These are phyloP conservation scores for Candida sojae DNA, from an alignment of 1,139 yeast species.

Conservation along the genomic window DNA sequence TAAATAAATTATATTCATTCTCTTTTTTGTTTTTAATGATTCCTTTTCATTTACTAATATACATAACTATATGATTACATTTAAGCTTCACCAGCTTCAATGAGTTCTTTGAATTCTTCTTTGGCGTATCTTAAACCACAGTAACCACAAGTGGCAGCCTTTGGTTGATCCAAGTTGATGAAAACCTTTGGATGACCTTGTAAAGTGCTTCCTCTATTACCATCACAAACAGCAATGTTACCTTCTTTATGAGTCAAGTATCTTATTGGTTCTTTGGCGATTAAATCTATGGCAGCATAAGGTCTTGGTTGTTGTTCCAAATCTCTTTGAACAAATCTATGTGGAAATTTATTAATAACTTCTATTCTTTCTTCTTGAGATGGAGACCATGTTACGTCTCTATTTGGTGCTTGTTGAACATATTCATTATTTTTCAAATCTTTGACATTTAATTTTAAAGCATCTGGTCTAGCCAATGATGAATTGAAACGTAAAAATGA, in stretches of 20 bases:
- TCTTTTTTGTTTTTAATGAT: background rate
- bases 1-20: background rate
- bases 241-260: constrained; percentile 53
- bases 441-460: constrained; percentile 27
- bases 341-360: constrained; percentile 56
- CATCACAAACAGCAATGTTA: constrained; percentile 80
- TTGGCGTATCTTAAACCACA: constrained; percentile 73
- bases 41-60: background rate
- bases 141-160: constrained; percentile 74
- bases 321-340: constrained; percentile 72
- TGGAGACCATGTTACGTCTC: constrained; percentile 68
- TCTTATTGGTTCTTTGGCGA: constrained; percentile 71
- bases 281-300: constrained; percentile 81
- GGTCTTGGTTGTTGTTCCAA: constrained; percentile 74
- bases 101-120: constrained; percentile 42
- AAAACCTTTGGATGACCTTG: constrained; percentile 87
- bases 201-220: constrained; percentile 66
- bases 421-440: constrained; percentile 37
- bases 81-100: constrained; percentile 28
- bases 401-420: constrained; percentile 73
- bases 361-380: constrained; percentile 66
- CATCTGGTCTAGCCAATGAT: constrained; percentile 13
- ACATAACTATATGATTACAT: background rate
- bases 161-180: constrained; percentile 78
- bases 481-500: constrained; percentile 7